Percentiles rank a stretch among this genome's conserved stretches.
Evolutionary conservation across 768 basidiomycete species (phyloP).

Genomic region (Psilocybe tampanensis): DNA sequence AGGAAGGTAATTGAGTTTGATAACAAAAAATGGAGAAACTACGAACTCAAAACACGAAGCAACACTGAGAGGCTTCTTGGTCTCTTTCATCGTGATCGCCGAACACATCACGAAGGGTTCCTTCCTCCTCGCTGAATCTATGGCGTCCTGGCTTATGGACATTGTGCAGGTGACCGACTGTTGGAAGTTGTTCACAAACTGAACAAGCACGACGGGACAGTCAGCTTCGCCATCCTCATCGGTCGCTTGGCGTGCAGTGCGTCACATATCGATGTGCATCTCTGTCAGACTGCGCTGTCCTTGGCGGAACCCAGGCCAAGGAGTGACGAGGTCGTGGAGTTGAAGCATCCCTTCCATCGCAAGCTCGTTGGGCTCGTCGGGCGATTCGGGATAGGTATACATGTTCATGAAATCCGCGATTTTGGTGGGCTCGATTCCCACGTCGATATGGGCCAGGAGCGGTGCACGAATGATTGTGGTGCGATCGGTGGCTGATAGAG

Average conservation of each 20-base stretch:
- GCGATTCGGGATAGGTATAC: conserved; percentile 17
- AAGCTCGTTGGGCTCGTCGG: conserved; percentile 9
- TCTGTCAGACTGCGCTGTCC: neutral
- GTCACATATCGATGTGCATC: conserved; percentile 14
- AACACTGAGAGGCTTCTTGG: conserved; percentile 14
- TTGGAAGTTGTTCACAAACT: conserved; percentile 18
- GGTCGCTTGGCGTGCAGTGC: conserved; percentile 2
- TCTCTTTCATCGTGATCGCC: conserved; percentile 16
- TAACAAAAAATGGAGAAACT: neutral
- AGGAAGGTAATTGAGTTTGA: neutral
- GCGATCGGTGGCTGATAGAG: conserved; percentile 2
- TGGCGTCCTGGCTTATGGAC: conserved; percentile 14
- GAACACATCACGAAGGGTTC: conserved; percentile 16
- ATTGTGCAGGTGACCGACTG: conserved; percentile 19
- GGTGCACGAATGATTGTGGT: conserved; percentile 7
- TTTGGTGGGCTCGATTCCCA: conserved; percentile 21
- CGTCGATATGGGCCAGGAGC: conserved; percentile 18
- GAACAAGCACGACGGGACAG: conserved; percentile 16
- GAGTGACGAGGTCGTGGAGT: conserved; percentile 14
- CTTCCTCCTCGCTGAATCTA: conserved; percentile 11
- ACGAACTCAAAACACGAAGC: conserved; percentile 17
- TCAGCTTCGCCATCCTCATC: conserved; percentile 16
- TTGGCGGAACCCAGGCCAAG: conserved; percentile 9
- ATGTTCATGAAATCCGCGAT: conserved; percentile 23
- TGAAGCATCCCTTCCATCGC: conserved; percentile 24